These are phyloP conservation scores for Glycine latifolia DNA, from an alignment of 306 rosid species.

Conservation along the genomic window DNA sequence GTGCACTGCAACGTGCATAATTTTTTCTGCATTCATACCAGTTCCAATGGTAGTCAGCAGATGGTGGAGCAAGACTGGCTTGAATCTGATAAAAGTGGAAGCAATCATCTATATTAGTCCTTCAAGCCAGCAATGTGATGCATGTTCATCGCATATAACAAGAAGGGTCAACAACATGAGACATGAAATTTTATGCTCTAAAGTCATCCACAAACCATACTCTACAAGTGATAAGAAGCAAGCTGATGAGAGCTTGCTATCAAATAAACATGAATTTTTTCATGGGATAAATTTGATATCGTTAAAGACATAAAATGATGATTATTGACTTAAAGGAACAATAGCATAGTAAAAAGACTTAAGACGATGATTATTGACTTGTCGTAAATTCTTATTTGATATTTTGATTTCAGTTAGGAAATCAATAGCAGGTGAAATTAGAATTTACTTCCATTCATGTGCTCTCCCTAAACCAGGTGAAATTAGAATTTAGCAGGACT, in stretches of 20 bases:
- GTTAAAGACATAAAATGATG: too few relatives aligned
- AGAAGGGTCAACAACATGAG: neutral
- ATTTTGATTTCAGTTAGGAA: too few relatives aligned
- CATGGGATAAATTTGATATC: too few relatives aligned
- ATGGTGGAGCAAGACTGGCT: constrained; percentile 63
- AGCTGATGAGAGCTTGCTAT: neutral
- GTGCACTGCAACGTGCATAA: constrained; percentile 54
- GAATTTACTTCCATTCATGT: neutral
- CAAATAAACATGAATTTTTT: neutral
- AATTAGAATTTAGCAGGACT: constrained; percentile 1
- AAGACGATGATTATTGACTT: neutral
- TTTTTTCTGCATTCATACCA: constrained; percentile 59
- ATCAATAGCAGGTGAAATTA: too few relatives aligned
- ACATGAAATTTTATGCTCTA: constrained; percentile 4
- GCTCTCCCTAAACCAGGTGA: neutral
- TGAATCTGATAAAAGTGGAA: constrained; percentile 52
- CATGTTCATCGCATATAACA: neutral
- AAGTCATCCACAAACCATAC: neutral
- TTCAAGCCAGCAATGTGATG: constrained; percentile 11
- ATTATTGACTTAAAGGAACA: too few relatives aligned
- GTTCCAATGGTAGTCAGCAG: constrained; percentile 60
- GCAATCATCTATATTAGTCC: constrained; percentile 6
- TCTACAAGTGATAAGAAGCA: too few relatives aligned
- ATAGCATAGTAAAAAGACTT: neutral
- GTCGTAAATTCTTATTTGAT: too few relatives aligned